These are phyloP conservation scores for Penicillium cataractarum DNA, from an alignment of 495 filamentous ascomycete species.

Conservation along the genomic window DNA sequence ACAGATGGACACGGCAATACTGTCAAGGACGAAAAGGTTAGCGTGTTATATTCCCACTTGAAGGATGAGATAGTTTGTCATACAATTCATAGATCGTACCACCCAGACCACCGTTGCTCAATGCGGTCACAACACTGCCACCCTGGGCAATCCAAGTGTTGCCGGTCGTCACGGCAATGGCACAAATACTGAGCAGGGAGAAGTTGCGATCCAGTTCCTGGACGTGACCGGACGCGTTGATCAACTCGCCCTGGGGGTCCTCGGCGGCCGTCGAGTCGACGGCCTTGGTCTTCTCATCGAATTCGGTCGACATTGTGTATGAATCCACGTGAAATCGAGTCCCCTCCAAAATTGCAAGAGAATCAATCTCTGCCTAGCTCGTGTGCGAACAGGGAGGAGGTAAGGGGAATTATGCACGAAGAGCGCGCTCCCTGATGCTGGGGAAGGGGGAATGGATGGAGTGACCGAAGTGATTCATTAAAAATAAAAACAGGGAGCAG, in stretches of 20 bases:
- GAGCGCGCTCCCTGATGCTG: not conserved
- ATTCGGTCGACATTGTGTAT: constrained; percentile 21
- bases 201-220: constrained; percentile 66
- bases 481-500: not conserved
- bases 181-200: constrained; percentile 59
- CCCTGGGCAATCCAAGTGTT: constrained; percentile 65
- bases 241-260: constrained; percentile 30
- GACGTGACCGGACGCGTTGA: constrained; percentile 61
- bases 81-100: constrained; percentile 59
- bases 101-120: constrained; percentile 54
- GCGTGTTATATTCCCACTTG: not conserved
- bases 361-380: not conserved
- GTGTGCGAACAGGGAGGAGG: not conserved
- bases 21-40: constrained; percentile 25
- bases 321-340: not conserved
- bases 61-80: not conserved
- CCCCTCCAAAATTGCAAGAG: not conserved
- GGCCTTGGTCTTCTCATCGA: constrained; percentile 22
- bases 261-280: constrained; percentile 29
- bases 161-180: constrained; percentile 57
- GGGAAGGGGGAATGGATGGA: not conserved
- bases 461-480: not conserved
- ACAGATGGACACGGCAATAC: constrained; percentile 52
- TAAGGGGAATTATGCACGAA: not conserved
- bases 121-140: constrained; percentile 47